Evolutionary conservation across 73 alveolate species (phyloP).

Genomic region (Stentor coeruleus): DNA sequence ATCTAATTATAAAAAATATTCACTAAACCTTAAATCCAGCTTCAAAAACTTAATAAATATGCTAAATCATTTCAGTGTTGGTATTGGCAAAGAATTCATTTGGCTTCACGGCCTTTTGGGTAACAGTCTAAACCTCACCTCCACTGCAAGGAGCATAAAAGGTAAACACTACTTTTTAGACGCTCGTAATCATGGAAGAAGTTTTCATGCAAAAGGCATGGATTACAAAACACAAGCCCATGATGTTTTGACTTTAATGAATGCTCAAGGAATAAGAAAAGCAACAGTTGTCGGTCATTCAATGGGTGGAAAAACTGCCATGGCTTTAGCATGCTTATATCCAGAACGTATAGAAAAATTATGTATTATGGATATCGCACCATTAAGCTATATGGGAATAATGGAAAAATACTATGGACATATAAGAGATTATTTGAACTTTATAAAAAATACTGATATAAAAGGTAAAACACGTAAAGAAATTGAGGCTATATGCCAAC

Average conservation of each 20-base stretch:
- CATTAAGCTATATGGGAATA: conserved; percentile 31
- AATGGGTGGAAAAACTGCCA: conserved; percentile 65
- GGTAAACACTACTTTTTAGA: conserved; percentile 35
- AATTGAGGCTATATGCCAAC: not conserved
- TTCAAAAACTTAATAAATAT: too few species aligned
- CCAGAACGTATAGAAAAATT: conserved; percentile 56
- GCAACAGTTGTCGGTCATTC: conserved; percentile 63
- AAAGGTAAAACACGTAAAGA: not conserved
- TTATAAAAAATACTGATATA: not conserved
- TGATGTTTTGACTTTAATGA: conserved; percentile 57
- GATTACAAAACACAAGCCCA: conserved; percentile 46
- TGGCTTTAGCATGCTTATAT: conserved; percentile 39
- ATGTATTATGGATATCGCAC: conserved; percentile 55
- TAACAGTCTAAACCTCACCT: not conserved
- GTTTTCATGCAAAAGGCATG: conserved; percentile 49
- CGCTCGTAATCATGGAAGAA: conserved; percentile 53
- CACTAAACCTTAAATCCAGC: too few species aligned
- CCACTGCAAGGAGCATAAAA: not conserved
- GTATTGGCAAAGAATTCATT: not conserved
- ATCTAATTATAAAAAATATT: too few species aligned
- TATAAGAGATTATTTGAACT: conserved; percentile 12
- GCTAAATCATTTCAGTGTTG: conserved; percentile 11
- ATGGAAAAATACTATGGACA: not conserved
- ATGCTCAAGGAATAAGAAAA: conserved; percentile 32
- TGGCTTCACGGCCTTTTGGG: conserved; percentile 30